phyloP scores from a whole-genome alignment of 2,329 filamentous ascomycete species.

The Fusarium cicatricum region DNA sequence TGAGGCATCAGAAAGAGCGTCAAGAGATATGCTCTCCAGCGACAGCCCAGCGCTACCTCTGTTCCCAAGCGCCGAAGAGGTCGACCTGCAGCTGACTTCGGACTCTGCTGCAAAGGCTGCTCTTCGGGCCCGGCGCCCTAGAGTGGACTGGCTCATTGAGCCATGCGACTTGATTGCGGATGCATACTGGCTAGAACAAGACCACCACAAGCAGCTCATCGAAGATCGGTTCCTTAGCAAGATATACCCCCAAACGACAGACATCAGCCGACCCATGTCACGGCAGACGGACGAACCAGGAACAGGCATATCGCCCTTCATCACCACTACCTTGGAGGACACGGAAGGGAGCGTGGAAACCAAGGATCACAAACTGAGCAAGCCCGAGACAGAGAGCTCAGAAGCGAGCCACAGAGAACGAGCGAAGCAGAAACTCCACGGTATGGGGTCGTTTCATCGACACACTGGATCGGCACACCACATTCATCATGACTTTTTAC shows the following conservation, averaged over 20 bases:
- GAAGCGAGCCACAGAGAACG: slow-evolving; percentile 65
- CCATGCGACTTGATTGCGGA: slow-evolving; percentile 90
- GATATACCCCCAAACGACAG: slow-evolving; percentile 65
- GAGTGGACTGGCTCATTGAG: slow-evolving; percentile 85
- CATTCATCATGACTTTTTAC: slow-evolving; percentile 61
- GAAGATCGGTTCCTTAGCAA: slow-evolving; percentile 80
- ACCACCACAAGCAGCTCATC: slow-evolving; percentile 79
- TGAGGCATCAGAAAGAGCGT: slow-evolving; percentile 57
- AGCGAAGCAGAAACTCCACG: slow-evolving; percentile 68
- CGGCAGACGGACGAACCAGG: slow-evolving; percentile 42
- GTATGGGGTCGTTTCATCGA: slow-evolving; percentile 62
- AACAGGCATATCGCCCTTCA: slow-evolving; percentile 38
- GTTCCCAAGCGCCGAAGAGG: slow-evolving; percentile 57
- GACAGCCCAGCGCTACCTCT: slow-evolving; percentile 50
- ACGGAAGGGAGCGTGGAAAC: slow-evolving; percentile 31
- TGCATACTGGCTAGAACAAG: slow-evolving; percentile 87
- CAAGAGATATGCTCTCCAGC: slow-evolving; percentile 39
- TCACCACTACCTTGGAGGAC: slow-evolving; percentile 38
- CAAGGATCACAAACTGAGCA: slow-evolving; percentile 34
- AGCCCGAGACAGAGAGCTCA: slow-evolving; percentile 52
- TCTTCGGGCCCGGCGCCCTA: slow-evolving; percentile 73
- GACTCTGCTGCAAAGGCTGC: slow-evolving; percentile 54
- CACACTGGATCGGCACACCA: slow-evolving; percentile 59
- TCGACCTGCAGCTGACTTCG: slow-evolving; percentile 52
- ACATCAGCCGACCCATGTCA: slow-evolving; percentile 44